These are phyloP conservation scores for Adansonia gregorii DNA, from an alignment of 441 rosid genomes.

Conservation along the genomic window DNA sequence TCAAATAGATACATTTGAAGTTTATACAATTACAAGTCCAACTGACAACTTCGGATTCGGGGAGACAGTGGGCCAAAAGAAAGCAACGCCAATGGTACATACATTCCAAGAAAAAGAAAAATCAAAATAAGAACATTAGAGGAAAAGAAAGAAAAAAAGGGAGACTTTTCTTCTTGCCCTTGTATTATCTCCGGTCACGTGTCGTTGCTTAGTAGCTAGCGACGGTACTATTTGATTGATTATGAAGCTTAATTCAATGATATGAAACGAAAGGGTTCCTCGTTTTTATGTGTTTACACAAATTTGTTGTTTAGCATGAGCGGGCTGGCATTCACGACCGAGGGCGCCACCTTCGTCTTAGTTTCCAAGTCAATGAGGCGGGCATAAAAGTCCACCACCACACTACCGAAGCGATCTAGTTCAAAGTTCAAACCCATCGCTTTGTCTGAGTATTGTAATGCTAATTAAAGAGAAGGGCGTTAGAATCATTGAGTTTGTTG, in stretches of 20 bases:
- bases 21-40: neutral
- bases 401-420: conserved; percentile 9
- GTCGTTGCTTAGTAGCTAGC: neutral
- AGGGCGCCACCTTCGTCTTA: neutral
- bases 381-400: neutral
- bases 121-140: neutral
- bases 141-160: no score
- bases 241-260: neutral
- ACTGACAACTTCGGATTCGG: neutral
- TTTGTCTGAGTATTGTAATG: neutral
- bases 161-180: neutral
- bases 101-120: neutral
- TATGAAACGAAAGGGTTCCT: neutral
- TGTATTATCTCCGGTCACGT: neutral
- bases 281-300: neutral
- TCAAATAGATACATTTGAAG: no score
- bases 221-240: neutral
- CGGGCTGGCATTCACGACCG: conserved; percentile 13
- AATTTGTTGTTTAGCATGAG: conserved; percentile 6
- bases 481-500: conserved; percentile 18
- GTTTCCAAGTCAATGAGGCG: conserved; percentile 12
- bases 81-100: neutral
- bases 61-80: neutral
- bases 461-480: conserved; percentile 8
- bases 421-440: neutral